Evolutionary conservation across 139 green algal genomes (phyloP), one percentile per base, ranked within the genome.

Genomic region (Chlorella sp.): DNA sequence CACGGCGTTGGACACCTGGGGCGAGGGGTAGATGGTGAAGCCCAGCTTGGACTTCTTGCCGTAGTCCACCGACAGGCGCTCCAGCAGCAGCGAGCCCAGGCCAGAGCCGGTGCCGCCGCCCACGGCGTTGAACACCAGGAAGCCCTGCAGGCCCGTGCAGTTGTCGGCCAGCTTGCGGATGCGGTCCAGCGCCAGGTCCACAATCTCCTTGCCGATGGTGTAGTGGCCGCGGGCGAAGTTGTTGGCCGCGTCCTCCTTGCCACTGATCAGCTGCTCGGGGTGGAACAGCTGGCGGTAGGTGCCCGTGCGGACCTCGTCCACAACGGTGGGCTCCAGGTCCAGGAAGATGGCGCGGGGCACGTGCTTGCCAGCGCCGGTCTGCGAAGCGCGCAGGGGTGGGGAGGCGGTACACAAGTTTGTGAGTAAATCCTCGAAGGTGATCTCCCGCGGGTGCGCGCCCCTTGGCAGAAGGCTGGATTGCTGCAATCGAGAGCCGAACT

Each of bases 31-130:
- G 22, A 98, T 85, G 35, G 93, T 96, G 92, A 98, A 98, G 82
- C 91, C 93, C 51, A 99, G 90, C 93, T 99, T 99, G 84, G 91
- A 97, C 88, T 99, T 99, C 90, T 98, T 99, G 88, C 95, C 95
- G 77, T 99, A 99, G 89, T 99, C 95, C 1, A 98, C 95, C 35
- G 88, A 96, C 79, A 97, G 91, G 79, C 93, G 91, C 92, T 98
- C 93, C 77, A 98, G 89, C 83, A 98, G 89, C 33, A 98, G 90
- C 51, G 93, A 97, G 81, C 93, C 93, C 50, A 98, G 91, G 74
- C 93, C 93, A 50, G 93, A 97, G 80, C 93, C 93, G 35, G 93
- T 98, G 66, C 93, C 93, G 73, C 93, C 93, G 69, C 93, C 93
- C 67, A 97, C 93, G 77, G 93, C 90, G 83, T 97, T 97, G 93